These are phyloP conservation scores for Ophiognomonia clavigignenti-juglandacearum DNA, from an alignment of 2,329 filamentous ascomycete species.

Conservation along the genomic window DNA sequence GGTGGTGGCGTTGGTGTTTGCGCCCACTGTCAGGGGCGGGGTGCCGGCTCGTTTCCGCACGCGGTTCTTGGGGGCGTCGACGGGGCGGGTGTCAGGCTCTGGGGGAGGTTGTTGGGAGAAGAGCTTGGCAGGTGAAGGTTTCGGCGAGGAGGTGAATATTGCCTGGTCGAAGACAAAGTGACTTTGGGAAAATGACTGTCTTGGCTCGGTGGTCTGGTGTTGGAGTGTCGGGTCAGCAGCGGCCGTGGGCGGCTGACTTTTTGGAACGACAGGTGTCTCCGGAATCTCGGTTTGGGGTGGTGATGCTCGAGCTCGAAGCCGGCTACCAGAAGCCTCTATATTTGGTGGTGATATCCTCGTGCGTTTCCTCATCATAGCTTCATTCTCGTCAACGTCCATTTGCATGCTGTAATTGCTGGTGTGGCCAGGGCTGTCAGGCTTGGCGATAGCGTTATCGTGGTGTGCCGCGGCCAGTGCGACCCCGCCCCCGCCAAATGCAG, in stretches of 20 bases:
- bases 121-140: constrained; percentile 2
- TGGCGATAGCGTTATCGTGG: constrained; percentile 4
- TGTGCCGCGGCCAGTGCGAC: constrained; percentile 22
- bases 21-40: constrained; percentile 33
- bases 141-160: constrained; percentile 1
- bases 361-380: constrained; percentile 19
- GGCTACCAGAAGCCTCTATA: no score
- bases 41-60: constrained; percentile 26
- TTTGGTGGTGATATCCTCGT: constrained; percentile 8
- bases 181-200: background rate
- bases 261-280: constrained; percentile 2
- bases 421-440: background rate
- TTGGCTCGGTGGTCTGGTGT: background rate
- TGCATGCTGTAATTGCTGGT: constrained; percentile 1
- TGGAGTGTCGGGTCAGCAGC: background rate
- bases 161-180: background rate
- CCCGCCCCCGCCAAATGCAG: constrained; percentile 38
- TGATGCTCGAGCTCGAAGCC: no score
- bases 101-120: background rate
- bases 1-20: no score
- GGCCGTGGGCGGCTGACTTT: background rate
- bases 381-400: constrained; percentile 10
- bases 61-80: constrained; percentile 4
- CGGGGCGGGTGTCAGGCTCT: background rate
- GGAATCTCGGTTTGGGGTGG: constrained; percentile 21